Evolutionary conservation across 108 stramenopile genomes (phyloP), one percentile per base, ranked within the genome.

Genomic region (Pseudonitzschia multiseries): DNA sequence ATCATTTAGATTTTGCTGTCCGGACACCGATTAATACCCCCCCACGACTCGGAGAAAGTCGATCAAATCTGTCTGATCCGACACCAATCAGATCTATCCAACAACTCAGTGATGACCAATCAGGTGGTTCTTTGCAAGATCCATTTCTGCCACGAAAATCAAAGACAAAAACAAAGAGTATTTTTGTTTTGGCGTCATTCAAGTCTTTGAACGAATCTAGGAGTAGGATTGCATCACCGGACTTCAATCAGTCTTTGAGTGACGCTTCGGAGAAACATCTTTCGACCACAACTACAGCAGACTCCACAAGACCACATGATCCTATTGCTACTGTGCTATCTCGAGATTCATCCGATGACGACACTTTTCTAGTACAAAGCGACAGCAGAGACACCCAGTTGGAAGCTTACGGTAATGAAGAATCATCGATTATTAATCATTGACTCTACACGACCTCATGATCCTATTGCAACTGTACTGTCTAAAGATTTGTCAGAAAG

Each of bases 241-340:
- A 59, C 57, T 59, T 59, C 5, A 59, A 59, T 59, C 57, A 26
- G 21, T 59, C 57, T 59, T 10, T 59, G 8, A n/a, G 14, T 27
- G 14, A 14, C 6, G 15, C 21, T 24, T 28, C 57, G n/a, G 57
- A 31, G n/a, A 59, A 10, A n/a, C 4, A 31, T 31, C 0, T 59
- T 15, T 59, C 26, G 29, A 27, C 29, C 29, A 9, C 21, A 31
- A 31, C 57, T 57, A 10, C 17, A 10, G 20, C 20, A 12, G 56
- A 57, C 10, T 57, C 56, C 10, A 10, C 24, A 26, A 10, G 56
- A 57, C 20, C 56, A 27, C 56, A 57, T 27, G 56, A n/a, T 57
- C 18, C 57, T 59, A 15, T 59, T n/a, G 21, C 57, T 10, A 22
- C 14, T 10, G 26, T 31, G 0, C 26, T 59, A 59, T 59, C 57